Base-by-base conservation (phyloP, 2,329 filamentous ascomycete species). In the Coleophoma cylindrospora region DNA sequence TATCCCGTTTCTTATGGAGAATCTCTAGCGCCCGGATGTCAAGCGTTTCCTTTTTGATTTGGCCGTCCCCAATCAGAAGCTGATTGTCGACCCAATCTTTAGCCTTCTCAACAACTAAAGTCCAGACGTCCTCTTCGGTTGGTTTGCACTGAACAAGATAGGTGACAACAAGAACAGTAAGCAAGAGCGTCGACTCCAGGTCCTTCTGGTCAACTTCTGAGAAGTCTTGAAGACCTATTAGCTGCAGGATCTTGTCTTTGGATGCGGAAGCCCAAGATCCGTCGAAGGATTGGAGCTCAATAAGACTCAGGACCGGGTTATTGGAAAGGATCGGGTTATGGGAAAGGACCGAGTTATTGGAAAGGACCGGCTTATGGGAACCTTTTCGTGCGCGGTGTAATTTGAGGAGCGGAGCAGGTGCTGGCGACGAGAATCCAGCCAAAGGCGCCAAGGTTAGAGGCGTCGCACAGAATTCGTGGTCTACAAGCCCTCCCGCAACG, bases 281-380 rank as follows among this genome's bases (percentile, higher is more conserved):
- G 2, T 74, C 66, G 53, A 82, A 84, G 0, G 66, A 66, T 61
- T 87, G 84, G 3, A 81, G 65, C 0, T 57, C 57, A 4, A 85
- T 78, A 2, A 87, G 59, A 0, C 55, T 56, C 12, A 73, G 63
- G 34, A 80, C 62, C 13, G 46, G 27, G 15, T 43, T 41, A n/a
- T 37, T 47, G 40, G 38, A 17, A 9, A n/a, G n/a, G n/a, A n/a
- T n/a, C n/a, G n/a, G n/a, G n/a, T n/a, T n/a, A n/a, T n/a, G n/a
- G n/a, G n/a, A n/a, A n/a, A n/a, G n/a, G n/a, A n/a, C n/a, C n/a
- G n/a, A n/a, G n/a, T n/a, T n/a, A n/a, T n/a, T n/a, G n/a, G n/a
- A n/a, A n/a, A 73, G 63, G 34, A 80, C 62, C 13, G 46, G 27
- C n/a, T 43, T 41, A 21, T 19, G 14, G 6, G 7, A n/a, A 17